Evolutionary conservation across 352 stramenopile genomes (phyloP).

Genomic region (Peronospora belbahrii): DNA sequence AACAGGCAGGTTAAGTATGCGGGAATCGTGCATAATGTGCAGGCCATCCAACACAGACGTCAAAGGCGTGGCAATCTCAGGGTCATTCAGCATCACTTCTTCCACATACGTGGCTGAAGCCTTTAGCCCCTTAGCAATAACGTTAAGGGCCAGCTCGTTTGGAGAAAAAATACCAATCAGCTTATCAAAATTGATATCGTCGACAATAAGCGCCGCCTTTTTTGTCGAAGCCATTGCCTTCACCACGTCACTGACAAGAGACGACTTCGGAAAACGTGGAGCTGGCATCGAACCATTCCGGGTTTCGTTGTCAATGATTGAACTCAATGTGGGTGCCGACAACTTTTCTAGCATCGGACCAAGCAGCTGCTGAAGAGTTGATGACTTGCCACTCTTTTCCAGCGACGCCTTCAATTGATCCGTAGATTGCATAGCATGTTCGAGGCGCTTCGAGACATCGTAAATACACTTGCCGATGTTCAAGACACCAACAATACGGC

Average conservation of each 20-base stretch:
- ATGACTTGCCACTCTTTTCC: constrained; percentile 66
- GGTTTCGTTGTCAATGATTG: constrained; percentile 76
- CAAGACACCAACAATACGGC: constrained; percentile 90
- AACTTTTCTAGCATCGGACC: constrained; percentile 80
- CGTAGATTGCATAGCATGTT: constrained; percentile 82
- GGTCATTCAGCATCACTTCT: constrained; percentile 87
- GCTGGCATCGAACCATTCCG: constrained; percentile 38
- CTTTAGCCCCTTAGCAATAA: constrained; percentile 90
- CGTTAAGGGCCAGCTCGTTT: constrained; percentile 94
- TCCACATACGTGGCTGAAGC: constrained; percentile 85
- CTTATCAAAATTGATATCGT: constrained; percentile 75
- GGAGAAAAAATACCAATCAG: constrained; percentile 95
- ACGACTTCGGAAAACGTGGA: constrained; percentile 77
- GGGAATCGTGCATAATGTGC: constrained; percentile 86
- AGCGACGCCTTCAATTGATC: constrained; percentile 79
- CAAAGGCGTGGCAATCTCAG: constrained; percentile 54
- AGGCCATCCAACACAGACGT: constrained; percentile 80
- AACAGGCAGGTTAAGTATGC: constrained; percentile 76
- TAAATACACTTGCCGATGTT: constrained; percentile 99
- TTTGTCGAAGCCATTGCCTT: constrained; percentile 72
- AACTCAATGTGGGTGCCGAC: constrained; percentile 69
- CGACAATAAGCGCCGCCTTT: constrained; percentile 92
- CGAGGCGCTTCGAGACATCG: constrained; percentile 95
- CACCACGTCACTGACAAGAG: constrained; percentile 66
- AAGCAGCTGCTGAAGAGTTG: constrained; percentile 67